These are phyloP conservation scores for Thraustochytrium striatum DNA, from an alignment of 352 stramenopile species.

Conservation along the genomic window DNA sequence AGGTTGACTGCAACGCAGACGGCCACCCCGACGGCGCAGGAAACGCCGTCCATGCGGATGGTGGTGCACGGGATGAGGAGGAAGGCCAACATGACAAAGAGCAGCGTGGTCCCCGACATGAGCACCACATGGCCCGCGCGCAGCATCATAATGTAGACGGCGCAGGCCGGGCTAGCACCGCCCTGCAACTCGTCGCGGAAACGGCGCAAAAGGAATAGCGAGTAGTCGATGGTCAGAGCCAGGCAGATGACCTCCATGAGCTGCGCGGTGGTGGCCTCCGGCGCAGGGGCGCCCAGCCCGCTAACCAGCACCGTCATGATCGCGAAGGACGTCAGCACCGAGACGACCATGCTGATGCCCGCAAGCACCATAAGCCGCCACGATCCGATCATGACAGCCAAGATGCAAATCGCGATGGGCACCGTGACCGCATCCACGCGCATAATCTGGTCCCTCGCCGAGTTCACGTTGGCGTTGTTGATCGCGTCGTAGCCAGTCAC, in stretches of 20 bases:
- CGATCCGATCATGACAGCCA: conserved; percentile 30
- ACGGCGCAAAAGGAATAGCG: conserved; percentile 54
- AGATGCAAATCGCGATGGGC: background rate
- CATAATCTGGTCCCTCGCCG: background rate
- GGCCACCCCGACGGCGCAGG: conserved; percentile 50
- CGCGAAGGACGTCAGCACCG: background rate
- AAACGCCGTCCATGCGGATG: conserved; percentile 39
- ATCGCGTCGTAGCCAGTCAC: conserved; percentile 36
- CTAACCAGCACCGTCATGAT: conserved; percentile 1
- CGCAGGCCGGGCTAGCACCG: background rate
- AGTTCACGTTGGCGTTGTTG: conserved; percentile 29
- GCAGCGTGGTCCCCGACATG: conserved; percentile 53
- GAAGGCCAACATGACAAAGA: conserved; percentile 54
- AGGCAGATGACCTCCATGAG: conserved; percentile 55
- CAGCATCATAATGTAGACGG: conserved; percentile 50
- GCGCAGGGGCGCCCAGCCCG: conserved; percentile 13
- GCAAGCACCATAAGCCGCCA: conserved; percentile 28
- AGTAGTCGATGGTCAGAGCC: conserved; percentile 57
- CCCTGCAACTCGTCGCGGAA: conserved; percentile 48
- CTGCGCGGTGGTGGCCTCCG: conserved; percentile 36
- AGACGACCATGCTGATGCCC: background rate
- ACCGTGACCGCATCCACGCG: conserved; percentile 39
- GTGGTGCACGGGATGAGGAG: conserved; percentile 30
- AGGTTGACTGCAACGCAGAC: conserved; percentile 54
- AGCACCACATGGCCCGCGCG: conserved; percentile 55